Conservation (phyloP, 306 rosid genomes). For the Dryas octopetala region DNA sequence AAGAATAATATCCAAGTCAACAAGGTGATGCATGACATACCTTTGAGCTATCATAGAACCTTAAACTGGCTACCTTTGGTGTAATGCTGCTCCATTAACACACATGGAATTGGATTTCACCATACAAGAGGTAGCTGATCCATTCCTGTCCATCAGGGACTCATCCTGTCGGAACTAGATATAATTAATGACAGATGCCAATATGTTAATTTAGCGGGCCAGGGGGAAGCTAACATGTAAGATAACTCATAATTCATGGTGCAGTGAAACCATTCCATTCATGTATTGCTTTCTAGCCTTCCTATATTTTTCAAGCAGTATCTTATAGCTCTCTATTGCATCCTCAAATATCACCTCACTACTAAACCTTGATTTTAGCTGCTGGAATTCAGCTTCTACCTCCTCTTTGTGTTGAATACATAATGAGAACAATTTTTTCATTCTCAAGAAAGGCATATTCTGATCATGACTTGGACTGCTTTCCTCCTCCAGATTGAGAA, state of each 20-base stretch:
- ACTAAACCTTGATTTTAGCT: slow-evolving; percentile 63
- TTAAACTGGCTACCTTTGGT: neutral
- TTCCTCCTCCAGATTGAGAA: slow-evolving; percentile 38
- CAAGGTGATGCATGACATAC: neutral
- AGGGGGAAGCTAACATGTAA: neutral
- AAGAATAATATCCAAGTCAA: neutral
- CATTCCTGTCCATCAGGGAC: neutral
- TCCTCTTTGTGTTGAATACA: slow-evolving; percentile 40
- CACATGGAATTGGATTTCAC: neutral
- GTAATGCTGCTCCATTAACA: neutral
- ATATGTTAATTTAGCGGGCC: neutral
- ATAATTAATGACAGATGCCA: neutral
- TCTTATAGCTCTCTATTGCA: slow-evolving; percentile 46
- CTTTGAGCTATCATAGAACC: slow-evolving; percentile 1
- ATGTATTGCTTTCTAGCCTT: slow-evolving; percentile 65
- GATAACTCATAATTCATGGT: slow-evolving; percentile 38
- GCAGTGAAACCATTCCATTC: slow-evolving; percentile 78
- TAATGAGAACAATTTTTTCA: slow-evolving; percentile 33
- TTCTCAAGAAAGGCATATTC: slow-evolving; percentile 36
- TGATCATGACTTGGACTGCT: slow-evolving; percentile 24
- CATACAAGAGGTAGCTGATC: neutral
- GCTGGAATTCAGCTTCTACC: slow-evolving; percentile 52
- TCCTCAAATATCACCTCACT: slow-evolving; percentile 55
- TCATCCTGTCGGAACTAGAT: neutral
- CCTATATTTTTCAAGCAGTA: slow-evolving; percentile 61